Percentiles rank a stretch among this genome's conserved stretches.
Evolutionary conservation across 1,139 yeast genomes (phyloP).

Genomic region (Kodamaea arcana): DNA sequence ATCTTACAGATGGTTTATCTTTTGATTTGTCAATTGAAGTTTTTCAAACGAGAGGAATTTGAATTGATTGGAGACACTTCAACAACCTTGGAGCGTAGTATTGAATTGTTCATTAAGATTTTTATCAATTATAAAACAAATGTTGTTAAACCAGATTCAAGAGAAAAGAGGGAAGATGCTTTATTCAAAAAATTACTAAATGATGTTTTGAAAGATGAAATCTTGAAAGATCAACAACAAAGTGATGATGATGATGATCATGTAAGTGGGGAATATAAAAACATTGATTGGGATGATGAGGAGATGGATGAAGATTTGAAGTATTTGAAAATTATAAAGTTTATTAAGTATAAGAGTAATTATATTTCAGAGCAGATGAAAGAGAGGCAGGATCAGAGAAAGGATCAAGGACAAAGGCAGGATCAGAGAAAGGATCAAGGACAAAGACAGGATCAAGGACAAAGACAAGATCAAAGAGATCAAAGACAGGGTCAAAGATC

Average conservation of each 20-base stretch:
- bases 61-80: constrained; percentile 21
- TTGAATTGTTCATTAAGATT: constrained; percentile 34
- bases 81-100: constrained; percentile 26
- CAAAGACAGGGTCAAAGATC: too few species aligned
- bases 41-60: constrained; percentile 24
- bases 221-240: constrained; percentile 34
- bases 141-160: constrained; percentile 12
- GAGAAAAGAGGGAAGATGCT: constrained; percentile 32
- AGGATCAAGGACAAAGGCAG: too few species aligned
- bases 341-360: constrained; percentile 36
- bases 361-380: constrained; percentile 9
- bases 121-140: constrained; percentile 37
- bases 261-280: constrained; percentile 16
- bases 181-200: constrained; percentile 37
- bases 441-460: constrained; percentile 1
- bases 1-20: constrained; percentile 44
- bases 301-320: constrained; percentile 49
- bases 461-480: constrained; percentile 1
- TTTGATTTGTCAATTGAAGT: constrained; percentile 38
- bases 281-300: constrained; percentile 50
- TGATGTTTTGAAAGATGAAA: constrained; percentile 40
- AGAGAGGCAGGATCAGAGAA: too few species aligned
- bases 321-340: constrained; percentile 40
- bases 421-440: too few species aligned
- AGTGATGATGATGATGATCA: constrained; percentile 27